Base-by-base conservation (phyloP, 306 rosid species). In the Cucumis sativus region DNA sequence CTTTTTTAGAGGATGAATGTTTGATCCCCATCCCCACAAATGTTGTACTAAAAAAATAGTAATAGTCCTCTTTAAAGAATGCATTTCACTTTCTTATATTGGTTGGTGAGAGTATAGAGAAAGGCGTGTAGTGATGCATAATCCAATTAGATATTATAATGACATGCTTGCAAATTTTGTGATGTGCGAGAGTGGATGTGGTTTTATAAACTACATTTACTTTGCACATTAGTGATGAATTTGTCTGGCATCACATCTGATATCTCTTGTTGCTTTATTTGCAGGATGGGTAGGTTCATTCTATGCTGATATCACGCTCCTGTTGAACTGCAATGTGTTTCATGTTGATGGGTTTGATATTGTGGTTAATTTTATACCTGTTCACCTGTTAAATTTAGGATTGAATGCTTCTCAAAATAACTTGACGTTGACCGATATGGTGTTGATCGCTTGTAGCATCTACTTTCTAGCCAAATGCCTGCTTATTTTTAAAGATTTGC, bases 271-370 rank as follows among this genome's bases (percentile, higher is more conserved):
- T 77, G 28, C 28, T 82, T 82, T 45, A 23, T 83, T 69, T 89
- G 89, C 98, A 95, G 98, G 98, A 95, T 81, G 98, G 98, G 97
- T 95, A 89, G 79, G 91, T 88, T 78, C 76, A 79, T 65, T 74
- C 59, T 57, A 74, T 81, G 85, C 82, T 82, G 65, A 68, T 75
- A 49, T 68, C 35, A 54, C 74, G 12, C 72, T 54, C 37, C 74
- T 35, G 69, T 77, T 70, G 69, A 52, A 55, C 70, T 64, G 56
- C 54, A 68, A 74, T 80, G 83, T 35, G 61, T 60, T 65, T 76
- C 85, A 30, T 40, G 33, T 70, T 33, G 18, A 72, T 80, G 41
- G 85, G 81, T 88, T 83, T 79, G 72, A 68, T 39, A 51, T 77
- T 85, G 16, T 47, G 58, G 47, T 61, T 78, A 61, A 61, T 60